These are phyloP conservation scores for Sarcodon sp. DNA, from an alignment of 768 basidiomycete species.

Conservation along the genomic window DNA sequence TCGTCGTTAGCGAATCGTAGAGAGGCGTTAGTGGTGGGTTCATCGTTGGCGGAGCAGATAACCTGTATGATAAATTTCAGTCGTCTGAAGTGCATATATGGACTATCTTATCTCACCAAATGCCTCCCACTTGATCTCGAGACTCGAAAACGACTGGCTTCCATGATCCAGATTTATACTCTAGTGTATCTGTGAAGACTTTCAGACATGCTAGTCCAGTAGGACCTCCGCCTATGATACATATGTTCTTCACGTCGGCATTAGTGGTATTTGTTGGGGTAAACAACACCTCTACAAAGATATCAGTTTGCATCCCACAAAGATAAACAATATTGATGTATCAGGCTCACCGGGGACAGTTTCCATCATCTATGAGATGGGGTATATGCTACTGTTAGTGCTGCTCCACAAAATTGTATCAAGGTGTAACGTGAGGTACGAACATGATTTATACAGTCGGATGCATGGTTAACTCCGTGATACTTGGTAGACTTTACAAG, in stretches of 20 bases:
- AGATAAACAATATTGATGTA: too few species aligned
- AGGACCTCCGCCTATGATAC: conserved; percentile 70
- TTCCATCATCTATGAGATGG: too few species aligned
- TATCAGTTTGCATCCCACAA: too few species aligned
- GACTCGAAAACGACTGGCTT: conserved; percentile 49
- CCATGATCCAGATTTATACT: conserved; percentile 53
- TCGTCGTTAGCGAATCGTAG: conserved; percentile 75
- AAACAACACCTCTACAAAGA: too few species aligned
- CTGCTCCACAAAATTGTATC: too few species aligned
- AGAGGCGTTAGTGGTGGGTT: conserved; percentile 53
- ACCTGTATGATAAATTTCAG: conserved; percentile 20
- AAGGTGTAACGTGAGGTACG: too few species aligned
- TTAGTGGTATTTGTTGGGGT: background rate
- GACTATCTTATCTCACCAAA: conserved; percentile 45
- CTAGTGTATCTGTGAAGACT: conserved; percentile 41
- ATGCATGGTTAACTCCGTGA: too few species aligned
- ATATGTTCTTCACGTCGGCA: conserved; percentile 28
- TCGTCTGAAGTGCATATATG: background rate
- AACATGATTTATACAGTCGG: too few species aligned
- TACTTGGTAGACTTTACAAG: too few species aligned
- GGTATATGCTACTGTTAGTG: too few species aligned
- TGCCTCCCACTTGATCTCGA: conserved; percentile 53
- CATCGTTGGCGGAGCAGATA: conserved; percentile 36
- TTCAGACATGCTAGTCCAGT: conserved; percentile 62
- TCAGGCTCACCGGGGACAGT: too few species aligned